Base-by-base conservation (phyloP, 257 asterid genomes). In the Fraxinus americana region DNA sequence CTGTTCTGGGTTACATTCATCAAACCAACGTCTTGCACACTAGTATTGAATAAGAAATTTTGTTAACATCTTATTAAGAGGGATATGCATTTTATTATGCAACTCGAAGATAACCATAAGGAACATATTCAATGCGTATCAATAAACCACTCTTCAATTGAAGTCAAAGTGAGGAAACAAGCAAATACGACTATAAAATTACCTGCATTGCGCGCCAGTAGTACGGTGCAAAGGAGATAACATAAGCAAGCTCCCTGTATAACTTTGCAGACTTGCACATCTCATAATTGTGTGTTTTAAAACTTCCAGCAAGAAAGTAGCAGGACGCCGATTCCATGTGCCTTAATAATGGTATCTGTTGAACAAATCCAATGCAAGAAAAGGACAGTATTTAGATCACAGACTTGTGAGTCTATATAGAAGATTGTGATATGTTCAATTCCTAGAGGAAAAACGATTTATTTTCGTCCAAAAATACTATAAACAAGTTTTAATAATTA, bases 131-230 rank as follows among this genome's bases (percentile, higher is more conserved):
- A 17, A 17, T 4, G n/a, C 7, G 2, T 50, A 17, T 4, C 23
- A 23, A 16, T 54, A 54, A 54, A 16, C 27, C 11, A n/a, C 5
- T 54, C 65, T 54, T 54, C 65, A 19, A 5, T 54, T 54, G 65
- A 16, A 5, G 27, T n/a, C 6, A 11, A 6, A 16, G 25, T 19
- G 25, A 54, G 65, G 1, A 54, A 54, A 25, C 32, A 7, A 63
- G 69, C 35, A 10, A 23, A 63, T 63, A 63, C 2, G 6, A 63
- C 4, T 10, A 0, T 7, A 7, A 25, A 10, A 8, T 57, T 85
- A 92, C 99, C 99, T 95, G 99, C 96, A 92, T 90, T 7, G 97
- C 99, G 2, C 99, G 93, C 98, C 98, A 96, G 54, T 90, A 96
- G 83, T 96, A 96, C 6, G 99, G 99, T 0, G 97, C 94, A 4